Conservation (phyloP, 73 alveolate genomes). For the Tetrahymena elliotti region DNA sequence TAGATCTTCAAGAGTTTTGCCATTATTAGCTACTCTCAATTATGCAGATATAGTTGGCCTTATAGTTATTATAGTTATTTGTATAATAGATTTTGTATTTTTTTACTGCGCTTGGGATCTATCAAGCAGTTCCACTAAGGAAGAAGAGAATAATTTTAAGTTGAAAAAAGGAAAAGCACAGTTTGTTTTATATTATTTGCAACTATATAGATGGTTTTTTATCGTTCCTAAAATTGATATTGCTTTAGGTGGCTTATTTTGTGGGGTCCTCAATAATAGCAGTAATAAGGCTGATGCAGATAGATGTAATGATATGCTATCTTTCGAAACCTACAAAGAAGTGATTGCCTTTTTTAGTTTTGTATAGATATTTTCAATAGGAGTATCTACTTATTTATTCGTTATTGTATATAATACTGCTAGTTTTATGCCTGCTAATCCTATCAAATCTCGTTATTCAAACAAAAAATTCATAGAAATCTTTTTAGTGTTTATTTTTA, state of each 20-base stretch:
- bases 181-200: neutral
- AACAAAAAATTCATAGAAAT: neutral
- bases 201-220: neutral
- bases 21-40: neutral
- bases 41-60: neutral
- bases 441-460: neutral
- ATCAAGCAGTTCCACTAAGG: neutral
- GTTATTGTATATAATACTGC: neutral
- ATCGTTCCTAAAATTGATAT: neutral
- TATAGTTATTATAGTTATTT: neutral
- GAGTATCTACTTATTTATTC: neutral
- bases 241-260: neutral
- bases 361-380: neutral
- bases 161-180: neutral
- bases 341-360: neutral
- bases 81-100: neutral
- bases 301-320: neutral
- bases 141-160: neutral
- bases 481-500: neutral
- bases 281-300: neutral
- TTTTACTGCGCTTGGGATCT: neutral
- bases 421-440: neutral
- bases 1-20: neutral
- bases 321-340: neutral
- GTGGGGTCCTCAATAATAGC: neutral